A percentile compares a stretch with the other conserved stretches of the same genome.
phyloP scores from a whole-genome alignment of 495 filamentous ascomycete genomes.

The Penicillium coffeae region DNA sequence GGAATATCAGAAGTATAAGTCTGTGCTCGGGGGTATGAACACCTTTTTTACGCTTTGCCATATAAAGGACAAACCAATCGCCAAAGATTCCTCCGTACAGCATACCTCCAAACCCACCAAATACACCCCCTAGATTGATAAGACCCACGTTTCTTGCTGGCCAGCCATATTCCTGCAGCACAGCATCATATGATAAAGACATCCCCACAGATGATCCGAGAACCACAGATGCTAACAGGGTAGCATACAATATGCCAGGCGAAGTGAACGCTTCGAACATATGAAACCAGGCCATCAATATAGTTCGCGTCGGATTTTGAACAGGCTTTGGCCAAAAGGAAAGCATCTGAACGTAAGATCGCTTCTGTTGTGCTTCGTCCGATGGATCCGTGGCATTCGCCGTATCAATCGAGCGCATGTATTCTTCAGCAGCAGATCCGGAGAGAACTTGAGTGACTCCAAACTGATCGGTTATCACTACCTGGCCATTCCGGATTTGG shows the following conservation, averaged over 20 bases:
- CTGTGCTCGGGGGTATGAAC: constrained; percentile 34
- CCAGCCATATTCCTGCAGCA: constrained; percentile 33
- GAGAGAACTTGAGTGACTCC: constrained; percentile 29
- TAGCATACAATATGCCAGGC: constrained; percentile 35
- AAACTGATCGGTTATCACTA: constrained; percentile 36
- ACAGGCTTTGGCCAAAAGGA: constrained; percentile 13
- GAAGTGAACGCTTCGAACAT: constrained; percentile 34
- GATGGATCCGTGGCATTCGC: constrained; percentile 4
- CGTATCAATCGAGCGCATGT: constrained; percentile 1
- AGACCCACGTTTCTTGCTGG: constrained; percentile 26
- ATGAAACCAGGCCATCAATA: constrained; percentile 25
- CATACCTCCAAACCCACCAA: constrained; percentile 37
- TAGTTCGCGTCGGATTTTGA: constrained; percentile 6
- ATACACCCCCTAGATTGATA: constrained; percentile 33
- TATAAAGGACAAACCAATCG: constrained; percentile 28
- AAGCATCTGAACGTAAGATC: constrained; percentile 30
- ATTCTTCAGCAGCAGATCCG: constrained; percentile 7
- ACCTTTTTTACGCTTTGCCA: constrained; percentile 30
- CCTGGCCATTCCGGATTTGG: constrained; percentile 19
- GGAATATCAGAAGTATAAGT: constrained; percentile 31
- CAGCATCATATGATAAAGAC: constrained; percentile 34
- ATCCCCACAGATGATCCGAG: constrained; percentile 32
- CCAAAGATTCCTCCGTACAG: constrained; percentile 31
- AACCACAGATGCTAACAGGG: constrained; percentile 28
- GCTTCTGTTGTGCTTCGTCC: constrained; percentile 20